A percentile compares a stretch with the other conserved stretches of the same genome.
These are phyloP conservation scores for Leptomonas pyrrhocoris DNA, from an alignment of 208 protist genomes.

Conservation along the genomic window DNA sequence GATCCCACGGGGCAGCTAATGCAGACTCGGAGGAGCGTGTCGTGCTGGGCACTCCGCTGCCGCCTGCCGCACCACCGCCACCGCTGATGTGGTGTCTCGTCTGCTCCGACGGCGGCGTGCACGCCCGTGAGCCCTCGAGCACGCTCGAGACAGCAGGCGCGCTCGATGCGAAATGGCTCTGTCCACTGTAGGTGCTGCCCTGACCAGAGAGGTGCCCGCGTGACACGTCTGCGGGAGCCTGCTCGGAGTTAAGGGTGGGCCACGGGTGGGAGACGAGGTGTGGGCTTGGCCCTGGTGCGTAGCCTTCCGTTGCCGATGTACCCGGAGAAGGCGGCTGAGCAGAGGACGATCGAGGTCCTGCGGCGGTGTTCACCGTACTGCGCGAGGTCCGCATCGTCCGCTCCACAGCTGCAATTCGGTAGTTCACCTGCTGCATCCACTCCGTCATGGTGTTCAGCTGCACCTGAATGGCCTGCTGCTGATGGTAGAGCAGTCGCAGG, in stretches of 20 bases:
- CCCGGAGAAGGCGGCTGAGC: conserved; percentile 13
- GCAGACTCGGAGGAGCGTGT: conserved; percentile 62
- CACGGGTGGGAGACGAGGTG: conserved; percentile 1
- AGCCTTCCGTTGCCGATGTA: conserved; percentile 12
- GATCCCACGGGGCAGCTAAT: conserved; percentile 68
- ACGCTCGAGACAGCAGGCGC: conserved; percentile 22
- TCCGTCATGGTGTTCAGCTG: conserved; percentile 78
- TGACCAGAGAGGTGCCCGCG: conserved; percentile 2
- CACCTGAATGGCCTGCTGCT: conserved; percentile 82
- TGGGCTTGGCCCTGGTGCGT: conserved; percentile 1
- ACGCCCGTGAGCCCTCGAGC: conserved; percentile 56
- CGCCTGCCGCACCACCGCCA: neutral
- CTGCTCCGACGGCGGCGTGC: conserved; percentile 72
- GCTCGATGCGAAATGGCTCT: conserved; percentile 13
- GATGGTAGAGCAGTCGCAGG: conserved; percentile 78
- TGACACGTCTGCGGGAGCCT: neutral
- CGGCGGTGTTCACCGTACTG: conserved; percentile 9
- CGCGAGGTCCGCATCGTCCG: conserved; percentile 14
- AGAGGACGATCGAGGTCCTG: neutral
- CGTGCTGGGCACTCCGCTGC: conserved; percentile 27
- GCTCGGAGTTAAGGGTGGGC: neutral
- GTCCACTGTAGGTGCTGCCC: conserved; percentile 13
- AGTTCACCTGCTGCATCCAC: conserved; percentile 72
- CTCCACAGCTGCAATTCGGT: conserved; percentile 33
- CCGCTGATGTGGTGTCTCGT: conserved; percentile 12